These are phyloP conservation scores for Talaromyces funiculosus DNA, from an alignment of 2,329 filamentous ascomycete genomes.

Conservation along the genomic window DNA sequence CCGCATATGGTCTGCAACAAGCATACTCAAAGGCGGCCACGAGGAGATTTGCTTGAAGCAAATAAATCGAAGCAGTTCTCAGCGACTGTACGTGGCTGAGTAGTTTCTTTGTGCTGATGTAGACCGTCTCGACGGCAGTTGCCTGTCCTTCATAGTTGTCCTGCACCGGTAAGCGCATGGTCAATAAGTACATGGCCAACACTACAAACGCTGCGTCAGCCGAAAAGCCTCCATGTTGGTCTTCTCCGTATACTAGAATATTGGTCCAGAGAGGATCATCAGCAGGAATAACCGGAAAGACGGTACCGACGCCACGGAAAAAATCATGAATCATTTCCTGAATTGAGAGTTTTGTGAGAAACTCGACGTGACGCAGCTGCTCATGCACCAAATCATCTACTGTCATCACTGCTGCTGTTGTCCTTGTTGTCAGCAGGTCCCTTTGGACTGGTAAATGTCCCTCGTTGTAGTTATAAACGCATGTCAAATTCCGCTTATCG, in stretches of 20 bases:
- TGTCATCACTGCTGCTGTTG: background rate
- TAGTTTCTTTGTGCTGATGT: background rate
- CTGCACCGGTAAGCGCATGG: background rate
- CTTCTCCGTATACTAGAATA: background rate
- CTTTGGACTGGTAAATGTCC: background rate
- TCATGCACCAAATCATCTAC: background rate
- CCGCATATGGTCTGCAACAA: background rate
- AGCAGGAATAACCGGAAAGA: background rate
- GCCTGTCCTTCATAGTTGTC: background rate
- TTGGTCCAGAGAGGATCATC: background rate
- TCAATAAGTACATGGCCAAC: background rate
- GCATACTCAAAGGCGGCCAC: background rate
- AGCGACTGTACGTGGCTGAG: background rate
- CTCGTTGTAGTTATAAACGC: background rate
- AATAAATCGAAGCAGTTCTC: background rate
- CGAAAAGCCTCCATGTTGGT: background rate
- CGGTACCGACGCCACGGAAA: background rate
- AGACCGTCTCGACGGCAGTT: background rate
- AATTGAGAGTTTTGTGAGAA: background rate
- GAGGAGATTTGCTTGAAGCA: background rate
- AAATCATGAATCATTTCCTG: background rate
- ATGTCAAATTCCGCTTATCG: background rate
- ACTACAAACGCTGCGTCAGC: background rate
- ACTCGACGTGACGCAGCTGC: background rate
- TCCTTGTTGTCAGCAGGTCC: background rate